Evolutionary conservation across 768 basidiomycete genomes (phyloP).

Genomic region (Cystofilobasidium capitatum): DNA sequence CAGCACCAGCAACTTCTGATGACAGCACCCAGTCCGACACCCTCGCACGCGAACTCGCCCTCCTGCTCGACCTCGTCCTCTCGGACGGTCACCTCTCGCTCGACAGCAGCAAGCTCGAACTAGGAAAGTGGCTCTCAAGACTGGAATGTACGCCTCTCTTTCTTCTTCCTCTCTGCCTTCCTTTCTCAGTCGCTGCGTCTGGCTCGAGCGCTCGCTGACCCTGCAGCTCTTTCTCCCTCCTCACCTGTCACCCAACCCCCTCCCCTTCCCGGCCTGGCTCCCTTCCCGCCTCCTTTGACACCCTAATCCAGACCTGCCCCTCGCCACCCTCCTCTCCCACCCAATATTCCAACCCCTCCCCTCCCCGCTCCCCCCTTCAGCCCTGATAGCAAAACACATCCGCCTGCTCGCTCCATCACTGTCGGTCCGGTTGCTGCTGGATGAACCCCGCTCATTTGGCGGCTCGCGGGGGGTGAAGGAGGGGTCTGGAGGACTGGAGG

Average conservation of each 20-base stretch:
- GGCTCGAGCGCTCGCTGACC: background rate
- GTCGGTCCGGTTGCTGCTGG: background rate
- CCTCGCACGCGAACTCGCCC: constrained; percentile 4
- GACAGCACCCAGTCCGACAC: background rate
- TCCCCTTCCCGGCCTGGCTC: too few relatives aligned
- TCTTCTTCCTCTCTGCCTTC: background rate
- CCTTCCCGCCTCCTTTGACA: too few relatives aligned
- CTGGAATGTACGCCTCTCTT: background rate
- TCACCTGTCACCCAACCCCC: too few relatives aligned
- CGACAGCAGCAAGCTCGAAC: background rate
- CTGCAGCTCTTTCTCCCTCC: background rate
- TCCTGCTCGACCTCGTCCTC: background rate
- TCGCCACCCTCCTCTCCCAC: background rate
- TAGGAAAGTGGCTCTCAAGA: background rate
- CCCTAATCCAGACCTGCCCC: background rate
- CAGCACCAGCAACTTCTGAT: background rate
- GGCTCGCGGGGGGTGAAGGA: background rate
- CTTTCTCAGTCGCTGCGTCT: background rate
- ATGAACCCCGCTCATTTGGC: background rate
- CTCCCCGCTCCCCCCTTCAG: background rate
- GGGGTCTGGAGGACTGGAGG: background rate
- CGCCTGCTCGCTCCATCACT: background rate
- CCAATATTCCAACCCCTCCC: background rate
- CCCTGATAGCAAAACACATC: background rate
- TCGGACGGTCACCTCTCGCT: background rate